These are phyloP conservation scores for Dichomitus squalens DNA, from an alignment of 1,284 basidiomycete species.

Conservation along the genomic window DNA sequence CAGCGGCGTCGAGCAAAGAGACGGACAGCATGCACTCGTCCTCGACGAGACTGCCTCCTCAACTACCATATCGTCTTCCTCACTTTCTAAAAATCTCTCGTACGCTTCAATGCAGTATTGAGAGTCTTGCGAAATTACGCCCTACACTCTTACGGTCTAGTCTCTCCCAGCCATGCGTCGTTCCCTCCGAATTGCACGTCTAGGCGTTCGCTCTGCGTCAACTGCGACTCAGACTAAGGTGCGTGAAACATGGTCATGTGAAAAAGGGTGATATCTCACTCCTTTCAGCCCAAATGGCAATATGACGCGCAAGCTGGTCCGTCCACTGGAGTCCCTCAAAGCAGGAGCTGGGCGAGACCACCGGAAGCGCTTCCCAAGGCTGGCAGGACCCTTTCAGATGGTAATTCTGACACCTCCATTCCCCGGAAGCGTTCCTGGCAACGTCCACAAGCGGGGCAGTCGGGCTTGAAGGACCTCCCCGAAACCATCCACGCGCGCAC, in stretches of 20 bases:
- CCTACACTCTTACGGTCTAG: background rate
- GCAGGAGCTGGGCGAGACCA: conserved; percentile 13
- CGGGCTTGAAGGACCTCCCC: conserved; percentile 2
- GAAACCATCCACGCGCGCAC: conserved; percentile 9
- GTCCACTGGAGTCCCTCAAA: conserved; percentile 4
- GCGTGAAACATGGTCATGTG: background rate
- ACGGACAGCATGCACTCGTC: background rate
- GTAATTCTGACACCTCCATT: background rate
- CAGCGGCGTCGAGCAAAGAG: background rate
- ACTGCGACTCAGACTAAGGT: conserved; percentile 18
- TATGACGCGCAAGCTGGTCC: background rate
- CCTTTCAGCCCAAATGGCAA: conserved; percentile 11
- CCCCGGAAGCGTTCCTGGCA: conserved; percentile 14
- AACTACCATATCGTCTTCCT: background rate
- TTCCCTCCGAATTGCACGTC: conserved; percentile 16
- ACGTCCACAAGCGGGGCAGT: background rate
- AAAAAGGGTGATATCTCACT: background rate
- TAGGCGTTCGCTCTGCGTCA: conserved; percentile 17
- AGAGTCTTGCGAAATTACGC: background rate
- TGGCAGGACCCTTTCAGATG: background rate
- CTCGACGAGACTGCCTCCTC: background rate
- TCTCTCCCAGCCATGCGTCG: conserved; percentile 10
- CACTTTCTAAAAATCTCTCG: background rate
- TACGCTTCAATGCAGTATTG: conserved; percentile 11
- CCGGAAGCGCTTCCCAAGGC: background rate